A percentile compares a stretch with the other conserved stretches of the same genome.
Conservation (phyloP, 164 flowering plant species). For the Piper longum region DNA sequence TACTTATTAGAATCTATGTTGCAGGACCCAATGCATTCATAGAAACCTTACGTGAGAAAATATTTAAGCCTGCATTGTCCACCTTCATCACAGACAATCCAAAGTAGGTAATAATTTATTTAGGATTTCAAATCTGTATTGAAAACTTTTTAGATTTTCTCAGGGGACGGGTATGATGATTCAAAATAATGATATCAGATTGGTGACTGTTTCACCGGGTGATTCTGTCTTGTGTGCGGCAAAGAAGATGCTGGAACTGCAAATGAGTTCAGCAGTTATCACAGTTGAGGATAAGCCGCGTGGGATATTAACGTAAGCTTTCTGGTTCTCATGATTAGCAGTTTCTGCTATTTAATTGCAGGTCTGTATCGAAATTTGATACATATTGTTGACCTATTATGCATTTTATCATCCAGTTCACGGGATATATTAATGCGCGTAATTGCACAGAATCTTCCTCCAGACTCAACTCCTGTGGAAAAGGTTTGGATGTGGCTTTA, state of each 20-base stretch:
- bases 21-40: conserved; percentile 80
- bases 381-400: background rate
- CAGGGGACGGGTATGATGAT: background rate
- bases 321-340: background rate
- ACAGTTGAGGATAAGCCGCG: conserved; percentile 65
- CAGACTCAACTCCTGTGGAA: conserved; percentile 67
- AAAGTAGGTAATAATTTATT: conserved; percentile 89
- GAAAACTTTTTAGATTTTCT: too few relatives aligned
- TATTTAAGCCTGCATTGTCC: conserved; percentile 82
- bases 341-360: background rate
- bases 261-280: conserved; percentile 54
- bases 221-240: conserved; percentile 71
- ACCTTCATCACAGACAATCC: conserved; percentile 81
- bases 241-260: conserved; percentile 78
- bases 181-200: conserved; percentile 24
- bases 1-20: background rate
- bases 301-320: conserved; percentile 88
- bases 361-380: background rate
- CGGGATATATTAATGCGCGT: conserved; percentile 95
- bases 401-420: conserved; percentile 32
- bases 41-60: conserved; percentile 75
- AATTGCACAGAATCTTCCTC: conserved; percentile 67
- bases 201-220: conserved; percentile 59
- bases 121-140: conserved; percentile 1
- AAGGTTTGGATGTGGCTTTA: conserved; percentile 36